phyloP scores from a whole-genome alignment of 2,329 filamentous ascomycete species.

The Domatiomyces catenatus region DNA sequence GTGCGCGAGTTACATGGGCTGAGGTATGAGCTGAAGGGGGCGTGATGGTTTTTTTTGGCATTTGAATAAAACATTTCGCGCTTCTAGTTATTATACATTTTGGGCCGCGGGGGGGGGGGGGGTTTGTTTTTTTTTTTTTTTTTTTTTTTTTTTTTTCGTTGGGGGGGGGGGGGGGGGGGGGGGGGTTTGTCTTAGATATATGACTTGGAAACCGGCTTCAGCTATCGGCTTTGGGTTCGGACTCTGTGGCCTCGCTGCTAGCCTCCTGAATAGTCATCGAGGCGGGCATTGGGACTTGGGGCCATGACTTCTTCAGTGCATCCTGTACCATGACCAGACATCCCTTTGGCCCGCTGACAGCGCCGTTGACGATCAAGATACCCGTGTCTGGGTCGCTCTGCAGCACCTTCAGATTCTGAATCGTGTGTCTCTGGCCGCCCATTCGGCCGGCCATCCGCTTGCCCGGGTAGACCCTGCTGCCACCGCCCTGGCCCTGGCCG shows the following conservation, averaged over 20 bases:
- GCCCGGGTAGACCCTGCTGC: conserved; percentile 80
- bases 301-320: conserved; percentile 74
- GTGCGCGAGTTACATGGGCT: conserved; percentile 12
- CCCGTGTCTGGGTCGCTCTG: conserved; percentile 77
- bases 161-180: too few relatives aligned
- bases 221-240: neutral
- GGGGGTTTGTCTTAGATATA: too few relatives aligned
- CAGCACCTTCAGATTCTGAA: conserved; percentile 81
- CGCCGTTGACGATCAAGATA: conserved; percentile 75
- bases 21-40: conserved; percentile 17
- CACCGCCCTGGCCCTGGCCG: conserved; percentile 78
- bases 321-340: conserved; percentile 75
- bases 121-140: too few relatives aligned
- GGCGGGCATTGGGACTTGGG: conserved; percentile 27
- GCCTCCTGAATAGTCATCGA: neutral
- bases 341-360: conserved; percentile 76
- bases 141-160: too few relatives aligned
- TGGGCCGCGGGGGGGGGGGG: too few relatives aligned
- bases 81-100: neutral
- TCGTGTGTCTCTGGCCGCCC: conserved; percentile 75
- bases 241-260: neutral
- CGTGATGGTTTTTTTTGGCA: conserved; percentile 9
- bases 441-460: conserved; percentile 98
- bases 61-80: too few relatives aligned
- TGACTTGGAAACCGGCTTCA: neutral